A percentile compares a stretch with the other conserved stretches of the same genome.
phyloP scores from a whole-genome alignment of 495 filamentous ascomycete genomes.

The Penicillium malachiteum region DNA sequence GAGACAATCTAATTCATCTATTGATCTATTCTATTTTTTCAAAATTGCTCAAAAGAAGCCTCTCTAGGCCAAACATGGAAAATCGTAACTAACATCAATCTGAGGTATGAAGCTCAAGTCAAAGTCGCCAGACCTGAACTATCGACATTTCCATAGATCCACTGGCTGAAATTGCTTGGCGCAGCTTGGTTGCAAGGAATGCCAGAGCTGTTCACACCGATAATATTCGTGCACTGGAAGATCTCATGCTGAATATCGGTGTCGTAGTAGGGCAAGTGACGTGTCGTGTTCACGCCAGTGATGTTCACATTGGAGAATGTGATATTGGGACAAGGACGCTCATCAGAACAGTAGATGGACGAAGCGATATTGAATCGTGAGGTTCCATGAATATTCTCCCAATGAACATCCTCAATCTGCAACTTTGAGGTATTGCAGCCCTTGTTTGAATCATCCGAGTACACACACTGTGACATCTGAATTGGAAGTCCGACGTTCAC shows the following conservation, averaged over 20 bases:
- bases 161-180: constrained; percentile 23
- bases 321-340: constrained; percentile 45
- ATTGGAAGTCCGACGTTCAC: constrained; percentile 54
- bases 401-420: constrained; percentile 49
- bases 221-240: constrained; percentile 24
- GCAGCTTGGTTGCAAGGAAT: constrained; percentile 27
- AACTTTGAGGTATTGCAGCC: constrained; percentile 50
- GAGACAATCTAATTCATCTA: constrained; percentile 17
- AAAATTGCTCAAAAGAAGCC: too few relatives aligned
- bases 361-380: constrained; percentile 53
- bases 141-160: constrained; percentile 19
- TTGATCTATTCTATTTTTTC: neutral
- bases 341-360: constrained; percentile 50
- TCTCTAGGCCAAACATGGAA: too few relatives aligned
- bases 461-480: constrained; percentile 59
- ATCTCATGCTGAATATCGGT: constrained; percentile 19
- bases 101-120: neutral
- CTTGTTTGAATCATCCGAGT: constrained; percentile 36
- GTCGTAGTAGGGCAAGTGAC: constrained; percentile 16
- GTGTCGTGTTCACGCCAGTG: constrained; percentile 23
- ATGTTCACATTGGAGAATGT: constrained; percentile 54
- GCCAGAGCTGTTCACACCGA: constrained; percentile 19
- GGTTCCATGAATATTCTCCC: constrained; percentile 56
- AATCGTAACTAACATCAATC: neutral
- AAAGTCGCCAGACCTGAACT: constrained; percentile 10